Evolutionary conservation across 805 yeast species (phyloP).

Genomic region (Starmera quercuum): DNA sequence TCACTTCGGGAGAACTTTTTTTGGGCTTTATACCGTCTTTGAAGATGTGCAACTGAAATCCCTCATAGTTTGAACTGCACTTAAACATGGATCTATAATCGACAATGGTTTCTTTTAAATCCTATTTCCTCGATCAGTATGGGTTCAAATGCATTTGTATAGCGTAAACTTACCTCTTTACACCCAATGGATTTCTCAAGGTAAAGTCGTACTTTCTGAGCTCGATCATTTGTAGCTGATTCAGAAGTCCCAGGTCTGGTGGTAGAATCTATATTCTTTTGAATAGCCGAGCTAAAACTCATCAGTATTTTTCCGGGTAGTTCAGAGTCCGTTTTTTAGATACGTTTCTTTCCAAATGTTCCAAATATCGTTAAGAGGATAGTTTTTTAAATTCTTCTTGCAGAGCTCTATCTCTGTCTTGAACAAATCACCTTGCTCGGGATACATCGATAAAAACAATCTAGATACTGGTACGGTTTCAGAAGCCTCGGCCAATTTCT

Average conservation of each 20-base stretch:
- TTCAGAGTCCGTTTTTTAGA: no score
- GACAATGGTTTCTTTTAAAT: slow-evolving; percentile 1
- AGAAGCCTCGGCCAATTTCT: slow-evolving; percentile 1
- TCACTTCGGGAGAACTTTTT: not conserved
- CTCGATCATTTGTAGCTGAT: no score
- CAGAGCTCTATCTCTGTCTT: slow-evolving; percentile 1
- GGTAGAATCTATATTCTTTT: no score
- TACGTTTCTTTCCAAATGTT: slow-evolving; percentile 8
- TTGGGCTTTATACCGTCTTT: slow-evolving; percentile 5
- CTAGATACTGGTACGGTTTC: slow-evolving; percentile 3
- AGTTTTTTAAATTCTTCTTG: not conserved
- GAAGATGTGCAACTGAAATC: slow-evolving; percentile 5
- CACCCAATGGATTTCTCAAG: no score
- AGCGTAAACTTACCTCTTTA: no score
- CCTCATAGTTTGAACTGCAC: not conserved
- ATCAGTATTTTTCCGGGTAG: not conserved
- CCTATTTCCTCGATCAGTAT: not conserved
- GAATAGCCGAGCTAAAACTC: no score
- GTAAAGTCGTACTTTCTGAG: no score
- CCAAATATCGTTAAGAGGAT: slow-evolving; percentile 4
- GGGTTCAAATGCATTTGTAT: no score
- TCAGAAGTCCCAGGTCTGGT: no score
- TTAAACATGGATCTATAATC: not conserved
- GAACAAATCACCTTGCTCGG: slow-evolving; percentile 1
- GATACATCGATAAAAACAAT: not conserved